Conservation (phyloP, 441 rosid species). For the Bocquillonia castaneifolia region DNA sequence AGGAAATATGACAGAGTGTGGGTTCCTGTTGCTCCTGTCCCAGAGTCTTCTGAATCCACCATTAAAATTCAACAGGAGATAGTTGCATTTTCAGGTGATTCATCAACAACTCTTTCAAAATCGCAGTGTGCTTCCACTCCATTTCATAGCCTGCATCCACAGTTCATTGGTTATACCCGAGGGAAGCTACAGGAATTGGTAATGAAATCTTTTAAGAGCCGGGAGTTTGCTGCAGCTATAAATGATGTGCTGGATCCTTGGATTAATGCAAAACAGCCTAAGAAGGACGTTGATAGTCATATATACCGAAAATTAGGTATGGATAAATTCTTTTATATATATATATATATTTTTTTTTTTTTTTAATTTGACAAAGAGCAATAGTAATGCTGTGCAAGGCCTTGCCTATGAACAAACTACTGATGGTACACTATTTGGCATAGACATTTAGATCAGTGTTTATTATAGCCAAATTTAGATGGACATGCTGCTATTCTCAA, state of each 20-base stretch:
- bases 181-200: constrained; percentile 96
- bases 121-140: constrained; percentile 33
- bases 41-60: constrained; percentile 42
- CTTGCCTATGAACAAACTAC: neutral
- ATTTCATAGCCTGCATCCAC: constrained; percentile 79
- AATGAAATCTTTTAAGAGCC: constrained; percentile 92
- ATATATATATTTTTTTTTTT: too few species aligned
- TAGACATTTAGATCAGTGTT: neutral
- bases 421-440: neutral
- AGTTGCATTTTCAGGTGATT: constrained; percentile 34
- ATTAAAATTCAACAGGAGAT: constrained; percentile 33
- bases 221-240: constrained; percentile 96
- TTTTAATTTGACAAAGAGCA: neutral
- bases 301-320: constrained; percentile 81
- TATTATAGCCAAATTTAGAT: neutral
- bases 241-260: constrained; percentile 98
- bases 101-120: constrained; percentile 36
- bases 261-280: constrained; percentile 92
- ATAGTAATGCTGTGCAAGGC: neutral
- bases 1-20: constrained; percentile 86
- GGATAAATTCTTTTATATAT: constrained; percentile 6
- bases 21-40: constrained; percentile 65
- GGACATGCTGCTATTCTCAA: neutral
- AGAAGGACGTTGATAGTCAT: constrained; percentile 78
- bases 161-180: constrained; percentile 86